Conservation (phyloP, 805 yeast genomes). For the Pichia sporocuriosa region DNA sequence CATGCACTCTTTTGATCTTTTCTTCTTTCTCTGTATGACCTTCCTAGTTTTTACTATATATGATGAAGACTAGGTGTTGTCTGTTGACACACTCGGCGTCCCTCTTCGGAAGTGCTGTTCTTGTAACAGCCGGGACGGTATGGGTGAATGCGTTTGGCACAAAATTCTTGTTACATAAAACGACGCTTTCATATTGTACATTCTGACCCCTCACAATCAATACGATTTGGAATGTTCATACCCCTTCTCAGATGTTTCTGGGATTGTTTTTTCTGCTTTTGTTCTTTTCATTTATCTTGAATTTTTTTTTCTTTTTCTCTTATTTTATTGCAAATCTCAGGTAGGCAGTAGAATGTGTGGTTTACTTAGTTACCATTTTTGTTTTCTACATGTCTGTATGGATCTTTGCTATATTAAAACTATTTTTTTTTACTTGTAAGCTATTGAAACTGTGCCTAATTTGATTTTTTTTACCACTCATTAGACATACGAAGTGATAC, state of each 20-base stretch:
- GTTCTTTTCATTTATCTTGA: background rate
- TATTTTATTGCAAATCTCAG: constrained; percentile 19
- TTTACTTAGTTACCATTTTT: background rate
- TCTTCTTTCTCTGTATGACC: constrained; percentile 36
- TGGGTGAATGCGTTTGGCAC: constrained; percentile 32
- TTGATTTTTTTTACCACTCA: background rate
- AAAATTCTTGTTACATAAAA: constrained; percentile 29
- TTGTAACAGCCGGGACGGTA: constrained; percentile 21
- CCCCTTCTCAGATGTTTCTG: background rate
- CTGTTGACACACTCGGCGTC: constrained; percentile 31
- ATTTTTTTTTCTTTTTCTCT: no score
- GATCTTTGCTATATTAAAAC: constrained; percentile 18
- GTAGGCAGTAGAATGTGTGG: constrained; percentile 15
- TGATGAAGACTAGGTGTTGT: constrained; percentile 57
- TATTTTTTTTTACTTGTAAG: background rate
- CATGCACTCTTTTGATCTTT: constrained; percentile 19
- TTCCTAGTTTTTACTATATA: constrained; percentile 56
- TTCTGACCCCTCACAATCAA: constrained; percentile 24
- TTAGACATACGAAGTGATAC: background rate
- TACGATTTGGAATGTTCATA: background rate
- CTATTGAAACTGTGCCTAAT: constrained; percentile 17
- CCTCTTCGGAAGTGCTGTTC: constrained; percentile 20
- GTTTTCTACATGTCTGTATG: constrained; percentile 17
- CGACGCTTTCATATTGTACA: constrained; percentile 27
- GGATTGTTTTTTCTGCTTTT: background rate